Conservation (phyloP, 495 filamentous ascomycete genomes). For the Lophiostoma macrostomum region DNA sequence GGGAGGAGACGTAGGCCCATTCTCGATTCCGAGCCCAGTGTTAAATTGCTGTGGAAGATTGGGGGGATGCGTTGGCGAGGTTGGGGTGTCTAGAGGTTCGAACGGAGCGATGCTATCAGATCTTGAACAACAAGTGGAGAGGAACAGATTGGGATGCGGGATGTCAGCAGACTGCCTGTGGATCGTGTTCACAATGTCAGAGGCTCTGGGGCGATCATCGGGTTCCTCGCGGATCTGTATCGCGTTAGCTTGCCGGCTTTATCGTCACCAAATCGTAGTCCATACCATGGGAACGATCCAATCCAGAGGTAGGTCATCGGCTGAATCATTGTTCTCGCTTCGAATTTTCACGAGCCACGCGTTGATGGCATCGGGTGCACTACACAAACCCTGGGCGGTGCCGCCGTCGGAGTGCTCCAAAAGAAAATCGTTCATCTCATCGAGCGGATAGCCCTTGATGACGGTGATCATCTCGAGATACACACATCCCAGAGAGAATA, state of each 20-base stretch:
- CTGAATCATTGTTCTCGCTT: conserved; percentile 2
- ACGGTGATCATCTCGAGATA: conserved; percentile 47
- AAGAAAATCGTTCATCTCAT: conserved; percentile 18
- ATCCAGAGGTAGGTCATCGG: conserved; percentile 13
- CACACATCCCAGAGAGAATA: conserved; percentile 51
- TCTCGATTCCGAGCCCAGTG: not conserved
- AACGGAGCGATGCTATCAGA: conserved; percentile 8
- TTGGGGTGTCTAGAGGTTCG: not conserved
- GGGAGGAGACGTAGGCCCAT: not conserved
- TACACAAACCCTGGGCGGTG: conserved; percentile 7
- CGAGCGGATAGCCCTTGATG: conserved; percentile 36
- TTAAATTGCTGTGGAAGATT: too few relatives aligned
- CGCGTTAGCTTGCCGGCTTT: not conserved
- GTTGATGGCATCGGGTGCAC: conserved; percentile 9
- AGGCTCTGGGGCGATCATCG: conserved; percentile 2
- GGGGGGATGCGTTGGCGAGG: not conserved
- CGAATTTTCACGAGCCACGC: conserved; percentile 8
- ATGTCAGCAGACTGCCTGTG: not conserved
- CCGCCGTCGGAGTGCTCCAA: not conserved
- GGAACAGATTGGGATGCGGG: not conserved
- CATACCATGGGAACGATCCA: conserved; percentile 21
- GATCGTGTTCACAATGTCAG: conserved; percentile 11
- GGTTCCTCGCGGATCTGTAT: conserved; percentile 8
- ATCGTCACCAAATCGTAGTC: not conserved
- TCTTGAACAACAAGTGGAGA: conserved; percentile 14